These are phyloP conservation scores for Begonia fuchsioides DNA, from an alignment of 306 rosid genomes.

Conservation along the genomic window DNA sequence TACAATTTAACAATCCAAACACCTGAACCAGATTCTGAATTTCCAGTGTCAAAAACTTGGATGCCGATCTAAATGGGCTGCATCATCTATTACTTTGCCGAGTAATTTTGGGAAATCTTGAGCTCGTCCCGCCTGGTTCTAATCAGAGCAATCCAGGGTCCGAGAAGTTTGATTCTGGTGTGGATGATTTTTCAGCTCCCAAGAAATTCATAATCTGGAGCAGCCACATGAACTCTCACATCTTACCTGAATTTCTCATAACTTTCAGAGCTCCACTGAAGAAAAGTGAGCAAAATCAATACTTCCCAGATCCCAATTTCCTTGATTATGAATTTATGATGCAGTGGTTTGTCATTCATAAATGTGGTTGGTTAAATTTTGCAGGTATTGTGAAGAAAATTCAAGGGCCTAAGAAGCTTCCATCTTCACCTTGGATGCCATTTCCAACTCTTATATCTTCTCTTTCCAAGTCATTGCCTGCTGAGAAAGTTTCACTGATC, in stretches of 20 bases:
- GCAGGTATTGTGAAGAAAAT: constrained; percentile 27
- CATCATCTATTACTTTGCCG: constrained; percentile 66
- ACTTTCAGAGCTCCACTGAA: constrained; percentile 47
- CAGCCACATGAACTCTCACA: constrained; percentile 57
- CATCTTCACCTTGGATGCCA: constrained; percentile 84
- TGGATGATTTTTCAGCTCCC: constrained; percentile 36
- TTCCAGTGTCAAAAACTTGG: constrained; percentile 30
- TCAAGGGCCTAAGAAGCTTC: constrained; percentile 26
- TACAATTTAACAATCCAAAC: too few relatives aligned
- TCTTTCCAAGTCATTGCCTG: constrained; percentile 47
- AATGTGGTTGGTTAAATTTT: constrained; percentile 6
- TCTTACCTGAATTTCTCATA: constrained; percentile 53
- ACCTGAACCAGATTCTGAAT: neutral
- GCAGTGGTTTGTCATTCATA: neutral
- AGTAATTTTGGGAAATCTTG: constrained; percentile 61
- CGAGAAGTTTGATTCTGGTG: constrained; percentile 55
- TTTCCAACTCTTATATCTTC: constrained; percentile 40
- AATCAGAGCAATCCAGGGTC: constrained; percentile 43
- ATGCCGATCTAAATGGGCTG: constrained; percentile 38
- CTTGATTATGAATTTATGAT: too few relatives aligned
- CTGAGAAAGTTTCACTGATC: constrained; percentile 23
- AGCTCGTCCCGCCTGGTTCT: constrained; percentile 41
- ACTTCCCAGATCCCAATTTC: too few relatives aligned
- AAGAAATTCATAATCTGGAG: constrained; percentile 55
- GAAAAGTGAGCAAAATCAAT: constrained; percentile 22